Base-by-base conservation (phyloP, 2,329 filamentous ascomycete genomes). In the Dactylellina leptospora region DNA sequence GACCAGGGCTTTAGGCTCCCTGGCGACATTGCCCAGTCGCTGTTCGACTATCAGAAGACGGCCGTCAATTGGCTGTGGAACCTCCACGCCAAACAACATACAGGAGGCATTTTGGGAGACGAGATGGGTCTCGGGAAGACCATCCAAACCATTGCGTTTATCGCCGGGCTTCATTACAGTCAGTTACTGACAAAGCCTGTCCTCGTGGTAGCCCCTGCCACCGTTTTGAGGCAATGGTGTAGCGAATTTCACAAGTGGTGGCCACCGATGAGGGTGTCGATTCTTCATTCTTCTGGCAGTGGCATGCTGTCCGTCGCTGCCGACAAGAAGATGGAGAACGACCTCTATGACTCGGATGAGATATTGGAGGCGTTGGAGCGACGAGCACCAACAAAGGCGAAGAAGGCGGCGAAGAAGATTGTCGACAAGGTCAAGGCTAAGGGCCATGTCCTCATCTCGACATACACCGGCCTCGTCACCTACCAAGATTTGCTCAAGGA, bases 81-180 rank as follows among this genome's bases (percentile, higher is more conserved):
- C 79, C 83, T 99, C 1, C 93, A 96, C 78, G 87, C 88, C 62
- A 92, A 97, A 78, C 86, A 90, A 45, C 62, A 68, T 72, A 92
- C 96, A 3, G 95, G 95, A 22, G 95, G 95, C 1, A 97, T 99
- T 59, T 86, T 99, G 38, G 95, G 93, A 4, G 95, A 99, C 78
- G 95, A 99, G 80, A 99, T 99, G 95, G 95, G 96, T 0, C 82
- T 99, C n/a, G 95, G 95, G 2, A 99, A 99, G 81, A 99, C 95
- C 1, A 89, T 91, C 23, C 88, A 91, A 77, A 84, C 87, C 47
- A 90, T 91, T 54, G 88, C 92, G 0, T 96, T 96, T 76, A 83
- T 99, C 51, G 93, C 95, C 1, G 91, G 92, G 1, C 82, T 99
- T 6, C 95, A 99, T 78, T 93, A 97, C 80, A 97, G 92, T 80